Evolutionary conservation across 73 alveolate genomes (phyloP).

Genomic region (Paramecium pentaurelia): DNA sequence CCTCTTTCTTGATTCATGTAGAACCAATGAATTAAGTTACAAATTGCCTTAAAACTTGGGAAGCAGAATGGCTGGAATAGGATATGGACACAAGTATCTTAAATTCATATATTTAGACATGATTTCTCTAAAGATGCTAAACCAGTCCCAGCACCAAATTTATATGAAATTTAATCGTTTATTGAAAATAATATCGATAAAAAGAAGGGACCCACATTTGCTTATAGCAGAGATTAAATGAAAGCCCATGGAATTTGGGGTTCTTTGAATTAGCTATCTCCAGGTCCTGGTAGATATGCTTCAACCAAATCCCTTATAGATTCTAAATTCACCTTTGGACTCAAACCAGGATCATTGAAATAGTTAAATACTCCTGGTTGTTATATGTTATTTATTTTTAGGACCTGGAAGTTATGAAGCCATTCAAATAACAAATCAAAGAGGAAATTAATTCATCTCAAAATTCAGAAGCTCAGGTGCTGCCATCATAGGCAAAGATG

Average conservation of each 20-base stretch:
- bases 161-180: background rate
- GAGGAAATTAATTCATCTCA: background rate
- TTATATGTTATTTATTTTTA: background rate
- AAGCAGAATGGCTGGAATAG: background rate
- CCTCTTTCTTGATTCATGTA: background rate
- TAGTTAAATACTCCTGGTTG: background rate
- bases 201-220: constrained; percentile 29
- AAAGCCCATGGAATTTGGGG: constrained; percentile 16
- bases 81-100: background rate
- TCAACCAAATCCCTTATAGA: background rate
- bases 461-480: constrained; percentile 37
- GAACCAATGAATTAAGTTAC: background rate
- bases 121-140: constrained; percentile 4
- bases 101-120: background rate
- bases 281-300: constrained; percentile 9
- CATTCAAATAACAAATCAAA: background rate
- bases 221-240: background rate
- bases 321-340: constrained; percentile 4
- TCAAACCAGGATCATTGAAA: background rate
- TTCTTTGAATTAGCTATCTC: background rate
- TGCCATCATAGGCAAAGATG: constrained; percentile 23
- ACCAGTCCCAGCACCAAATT: constrained; percentile 10
- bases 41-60: background rate
- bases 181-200: background rate
- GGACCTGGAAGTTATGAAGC: constrained; percentile 52